Percentiles rank a stretch among this genome's conserved stretches.
Evolutionary conservation across 345 rosid genomes (phyloP).

Genomic region (Anacardium occidentale): DNA sequence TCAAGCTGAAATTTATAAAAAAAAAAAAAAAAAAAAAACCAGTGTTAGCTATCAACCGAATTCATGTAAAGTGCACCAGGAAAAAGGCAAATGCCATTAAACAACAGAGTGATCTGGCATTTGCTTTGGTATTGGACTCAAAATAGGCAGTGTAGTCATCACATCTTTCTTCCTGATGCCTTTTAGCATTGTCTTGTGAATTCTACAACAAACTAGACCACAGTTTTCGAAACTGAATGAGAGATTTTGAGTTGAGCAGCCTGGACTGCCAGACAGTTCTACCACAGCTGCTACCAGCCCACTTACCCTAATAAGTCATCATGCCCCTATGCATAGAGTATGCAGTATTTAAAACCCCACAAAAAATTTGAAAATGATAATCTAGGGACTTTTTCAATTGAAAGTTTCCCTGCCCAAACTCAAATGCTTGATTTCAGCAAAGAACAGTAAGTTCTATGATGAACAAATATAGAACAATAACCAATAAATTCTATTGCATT

Average conservation of each 20-base stretch:
- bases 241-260: no score
- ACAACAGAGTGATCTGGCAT: not conserved
- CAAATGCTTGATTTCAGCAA: not conserved
- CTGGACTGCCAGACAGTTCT: not conserved
- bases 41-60: not conserved
- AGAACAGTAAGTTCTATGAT: not conserved
- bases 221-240: not conserved
- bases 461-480: not conserved
- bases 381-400: not conserved
- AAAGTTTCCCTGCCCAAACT: not conserved
- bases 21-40: not conserved
- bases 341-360: not conserved
- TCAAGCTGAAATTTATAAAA: no score
- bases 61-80: not conserved
- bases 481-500: no score
- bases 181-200: not conserved
- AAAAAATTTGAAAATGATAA: not conserved
- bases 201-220: not conserved
- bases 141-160: not conserved
- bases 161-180: not conserved
- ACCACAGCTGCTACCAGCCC: no score
- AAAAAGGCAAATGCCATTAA: not conserved
- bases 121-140: not conserved
- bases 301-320: not conserved
- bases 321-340: not conserved